Base-by-base conservation (phyloP, 495 filamentous ascomycete genomes). In the Penicillium turbatum region DNA sequence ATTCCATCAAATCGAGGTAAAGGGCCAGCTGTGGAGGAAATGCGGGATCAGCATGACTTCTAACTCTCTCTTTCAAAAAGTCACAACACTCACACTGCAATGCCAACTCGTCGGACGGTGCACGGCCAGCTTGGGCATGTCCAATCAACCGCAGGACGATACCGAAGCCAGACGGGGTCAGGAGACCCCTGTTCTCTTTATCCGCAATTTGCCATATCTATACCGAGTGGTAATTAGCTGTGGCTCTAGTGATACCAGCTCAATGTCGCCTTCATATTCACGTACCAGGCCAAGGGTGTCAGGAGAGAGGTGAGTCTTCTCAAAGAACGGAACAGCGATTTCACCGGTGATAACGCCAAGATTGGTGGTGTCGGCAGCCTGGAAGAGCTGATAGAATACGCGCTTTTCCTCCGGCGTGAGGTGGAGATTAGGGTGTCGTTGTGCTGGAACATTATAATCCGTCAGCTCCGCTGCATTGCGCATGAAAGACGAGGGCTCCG, bases 151-250 rank as follows among this genome's bases (percentile, higher is more conserved):
- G 80, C 64, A 98, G 72, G 17, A 92, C 93, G 63, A 96, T 78
- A 27, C 89, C 87, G 70, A 98, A 98, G 60, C 92, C 95, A 41
- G 89, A 79, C 3, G 88, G 90, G 35, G 90, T 96, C 64, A 98
- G 79, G 46, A 97, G 84, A 53, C 95, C 93, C 54, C 91, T 82
- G 72, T 97, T 98, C 72, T 97, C 92, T 59, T 82, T 90, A 72
- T 98, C 93, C 50, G 93, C 95, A 65, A 98, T 92, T 72, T 96
- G 91, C 93, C 93, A 98, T 81, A 97, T 97, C 89, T 95, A 72
- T 47, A 17, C 32, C 30, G 11, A 24, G 21, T 24, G 21, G 16
- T 38, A 10, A 39, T 19, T 36, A 27, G 39, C 37, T 30, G 31
- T 5, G 13, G 16, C 17, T 6, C 40, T 63, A 54, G 62, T 57